These are phyloP conservation scores for Hemileccinum rubropunctum DNA, from an alignment of 768 basidiomycete genomes.

Conservation along the genomic window DNA sequence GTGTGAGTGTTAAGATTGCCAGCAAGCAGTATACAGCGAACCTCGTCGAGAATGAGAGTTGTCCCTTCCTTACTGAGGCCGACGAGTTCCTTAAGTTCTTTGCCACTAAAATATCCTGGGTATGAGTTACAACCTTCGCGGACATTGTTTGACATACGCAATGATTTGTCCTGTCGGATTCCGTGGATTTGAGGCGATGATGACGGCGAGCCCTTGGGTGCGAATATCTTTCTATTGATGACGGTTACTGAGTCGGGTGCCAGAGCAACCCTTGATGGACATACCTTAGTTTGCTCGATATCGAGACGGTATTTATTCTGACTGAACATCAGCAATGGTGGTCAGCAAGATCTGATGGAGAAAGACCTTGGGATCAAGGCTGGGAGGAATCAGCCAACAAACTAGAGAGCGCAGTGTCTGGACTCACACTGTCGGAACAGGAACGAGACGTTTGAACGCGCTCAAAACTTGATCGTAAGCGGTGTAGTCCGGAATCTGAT, in stretches of 20 bases:
- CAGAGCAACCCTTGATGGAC: neutral
- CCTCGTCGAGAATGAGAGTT: constrained; percentile 85
- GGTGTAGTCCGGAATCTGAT: constrained; percentile 91
- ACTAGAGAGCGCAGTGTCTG: neutral
- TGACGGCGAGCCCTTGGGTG: constrained; percentile 79
- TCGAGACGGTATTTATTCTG: constrained; percentile 72
- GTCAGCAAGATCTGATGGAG: neutral
- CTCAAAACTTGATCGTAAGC: constrained; percentile 82
- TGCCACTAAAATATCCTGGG: constrained; percentile 48
- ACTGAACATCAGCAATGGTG: constrained; percentile 4
- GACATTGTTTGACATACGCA: constrained; percentile 39
- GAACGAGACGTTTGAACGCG: constrained; percentile 86
- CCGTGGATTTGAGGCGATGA: constrained; percentile 91
- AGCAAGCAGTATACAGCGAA: constrained; percentile 25
- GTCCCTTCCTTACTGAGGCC: constrained; percentile 69
- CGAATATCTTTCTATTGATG: constrained; percentile 65
- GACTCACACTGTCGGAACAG: constrained; percentile 85
- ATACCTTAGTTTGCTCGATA: constrained; percentile 73
- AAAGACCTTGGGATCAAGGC: constrained; percentile 45
- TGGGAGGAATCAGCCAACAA: constrained; percentile 16
- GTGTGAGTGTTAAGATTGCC: neutral
- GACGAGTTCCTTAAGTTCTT: constrained; percentile 81
- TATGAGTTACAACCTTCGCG: constrained; percentile 7
- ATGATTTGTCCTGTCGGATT: constrained; percentile 94
- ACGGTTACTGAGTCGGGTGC: neutral